Evolutionary conservation across 2,329 filamentous ascomycete species (phyloP), one percentile per base, ranked within the genome.

Genomic region (Lasiodiplodia gonubiensis): DNA sequence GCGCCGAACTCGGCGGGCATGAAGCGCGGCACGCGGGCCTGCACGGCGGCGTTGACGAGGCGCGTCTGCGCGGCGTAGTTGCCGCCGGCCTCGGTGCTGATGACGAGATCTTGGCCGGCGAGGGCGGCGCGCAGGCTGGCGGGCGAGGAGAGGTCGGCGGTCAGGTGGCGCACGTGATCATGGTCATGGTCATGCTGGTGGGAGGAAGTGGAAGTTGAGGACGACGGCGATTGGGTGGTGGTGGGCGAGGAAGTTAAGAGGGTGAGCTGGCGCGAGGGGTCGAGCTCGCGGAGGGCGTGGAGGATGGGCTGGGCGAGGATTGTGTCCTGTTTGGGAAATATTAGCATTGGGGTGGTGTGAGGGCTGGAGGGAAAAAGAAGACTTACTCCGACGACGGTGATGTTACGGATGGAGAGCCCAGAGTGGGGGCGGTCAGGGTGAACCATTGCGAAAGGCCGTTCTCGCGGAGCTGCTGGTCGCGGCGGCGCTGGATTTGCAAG

Each of bases 1-100:
- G 75, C 53, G 66, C 77, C 77, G 68, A 77, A 78, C 67, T 80
- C 78, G 5, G 71, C 71, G 11, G 78, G 78, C 51, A 81, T 73
- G 68, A 80, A 76, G 27, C 77, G 74, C 52, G 71, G 70, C 12
- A 80, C 77, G 25, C 77, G 76, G 3, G 78, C 76, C 8, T 72
- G 70, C 39, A 79, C 71, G 27, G 78, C 71, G 18, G 78, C 78
- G 61, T 79, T 76, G 64, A 80, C 72, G 33, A 81, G 39, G 33
- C 60, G 60, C 46, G 48, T 68, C 48, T 68, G 67, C 6, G 55
- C 54, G 4, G 68, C 67, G 55, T 69, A 72, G n/a, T 71, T 69
- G 48, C 72, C 74, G 37, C 70, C 69, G 33, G 11, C 30, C 46
- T 60, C 64, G 23, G 72, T 73, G 69, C 72, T 75, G 69, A 74